A percentile compares a stretch with the other conserved stretches of the same genome.
Evolutionary conservation across 305 asterid genomes (phyloP).

Genomic region (Fraxinus greggii): DNA sequence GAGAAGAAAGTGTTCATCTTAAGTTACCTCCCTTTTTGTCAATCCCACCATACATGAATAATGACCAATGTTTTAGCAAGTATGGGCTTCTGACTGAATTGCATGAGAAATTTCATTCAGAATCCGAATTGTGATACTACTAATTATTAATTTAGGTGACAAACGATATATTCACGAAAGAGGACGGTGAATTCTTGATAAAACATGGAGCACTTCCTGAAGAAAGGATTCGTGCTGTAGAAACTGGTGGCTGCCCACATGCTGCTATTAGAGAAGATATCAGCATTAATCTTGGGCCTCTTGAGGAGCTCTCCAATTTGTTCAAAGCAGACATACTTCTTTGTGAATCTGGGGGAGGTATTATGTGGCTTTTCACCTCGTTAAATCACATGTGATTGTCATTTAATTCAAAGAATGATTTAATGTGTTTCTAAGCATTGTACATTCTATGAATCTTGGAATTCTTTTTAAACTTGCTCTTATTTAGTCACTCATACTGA

Average conservation of each 20-base stretch:
- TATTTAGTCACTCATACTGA: slow-evolving; percentile 1
- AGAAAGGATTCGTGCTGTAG: slow-evolving; percentile 95
- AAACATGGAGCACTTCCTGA: slow-evolving; percentile 93
- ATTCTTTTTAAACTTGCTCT: slow-evolving; percentile 5
- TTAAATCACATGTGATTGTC: not conserved
- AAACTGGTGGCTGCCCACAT: slow-evolving; percentile 97
- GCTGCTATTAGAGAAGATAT: slow-evolving; percentile 97
- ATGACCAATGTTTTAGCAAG: not conserved
- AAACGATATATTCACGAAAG: slow-evolving; percentile 94
- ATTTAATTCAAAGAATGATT: not conserved
- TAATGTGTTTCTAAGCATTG: not conserved
- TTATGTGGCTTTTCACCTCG: not conserved
- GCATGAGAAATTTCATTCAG: not conserved
- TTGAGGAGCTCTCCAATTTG: slow-evolving; percentile 92
- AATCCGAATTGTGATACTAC: not conserved
- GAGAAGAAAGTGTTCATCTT: not conserved
- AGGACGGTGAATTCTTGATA: slow-evolving; percentile 91
- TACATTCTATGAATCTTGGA: not conserved
- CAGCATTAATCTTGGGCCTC: slow-evolving; percentile 91
- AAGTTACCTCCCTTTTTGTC: not conserved
- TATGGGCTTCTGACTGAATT: slow-evolving; percentile 7
- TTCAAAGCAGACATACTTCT: slow-evolving; percentile 83
- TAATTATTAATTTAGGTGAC: slow-evolving; percentile 57
- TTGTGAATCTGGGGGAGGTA: slow-evolving; percentile 98
- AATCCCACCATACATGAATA: not conserved